These are phyloP conservation scores for Neonectria hederae DNA, from an alignment of 2,329 filamentous ascomycete genomes.

Conservation along the genomic window DNA sequence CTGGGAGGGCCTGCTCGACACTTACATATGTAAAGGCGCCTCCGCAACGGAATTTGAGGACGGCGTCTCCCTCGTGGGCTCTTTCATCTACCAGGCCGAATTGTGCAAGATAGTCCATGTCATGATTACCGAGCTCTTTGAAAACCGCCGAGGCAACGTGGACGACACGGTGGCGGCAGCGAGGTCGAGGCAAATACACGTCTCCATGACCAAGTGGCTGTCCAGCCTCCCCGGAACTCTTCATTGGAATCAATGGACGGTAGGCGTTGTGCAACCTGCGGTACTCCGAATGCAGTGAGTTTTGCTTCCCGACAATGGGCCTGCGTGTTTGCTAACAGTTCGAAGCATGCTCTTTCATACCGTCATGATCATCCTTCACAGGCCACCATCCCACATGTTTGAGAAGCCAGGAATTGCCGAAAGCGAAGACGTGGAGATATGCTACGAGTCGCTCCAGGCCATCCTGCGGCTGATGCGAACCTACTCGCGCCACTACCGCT, in stretches of 20 bases:
- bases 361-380: constrained; percentile 61
- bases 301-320: neutral
- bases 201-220: constrained; percentile 58
- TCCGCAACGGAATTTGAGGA: constrained; percentile 59
- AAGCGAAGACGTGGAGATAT: constrained; percentile 59
- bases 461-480: constrained; percentile 56
- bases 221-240: constrained; percentile 56
- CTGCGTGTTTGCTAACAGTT: constrained; percentile 26
- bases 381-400: constrained; percentile 56
- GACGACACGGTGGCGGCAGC: constrained; percentile 53
- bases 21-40: constrained; percentile 55
- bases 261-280: constrained; percentile 55
- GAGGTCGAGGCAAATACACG: constrained; percentile 57
- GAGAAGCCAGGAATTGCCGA: constrained; percentile 50
- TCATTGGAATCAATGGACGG: constrained; percentile 62
- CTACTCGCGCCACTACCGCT: constrained; percentile 56
- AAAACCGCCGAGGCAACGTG: constrained; percentile 55
- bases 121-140: constrained; percentile 61
- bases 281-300: constrained; percentile 58
- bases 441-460: constrained; percentile 58
- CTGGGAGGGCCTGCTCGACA: constrained; percentile 58
- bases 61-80: constrained; percentile 53
- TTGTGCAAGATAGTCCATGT: constrained; percentile 59
- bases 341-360: constrained; percentile 59
- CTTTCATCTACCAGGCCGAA: constrained; percentile 58